Percentiles rank a stretch among this genome's conserved stretches.
phyloP scores from a whole-genome alignment of 2,329 filamentous ascomycete species.

The Sclerotiophoma versabilis region DNA sequence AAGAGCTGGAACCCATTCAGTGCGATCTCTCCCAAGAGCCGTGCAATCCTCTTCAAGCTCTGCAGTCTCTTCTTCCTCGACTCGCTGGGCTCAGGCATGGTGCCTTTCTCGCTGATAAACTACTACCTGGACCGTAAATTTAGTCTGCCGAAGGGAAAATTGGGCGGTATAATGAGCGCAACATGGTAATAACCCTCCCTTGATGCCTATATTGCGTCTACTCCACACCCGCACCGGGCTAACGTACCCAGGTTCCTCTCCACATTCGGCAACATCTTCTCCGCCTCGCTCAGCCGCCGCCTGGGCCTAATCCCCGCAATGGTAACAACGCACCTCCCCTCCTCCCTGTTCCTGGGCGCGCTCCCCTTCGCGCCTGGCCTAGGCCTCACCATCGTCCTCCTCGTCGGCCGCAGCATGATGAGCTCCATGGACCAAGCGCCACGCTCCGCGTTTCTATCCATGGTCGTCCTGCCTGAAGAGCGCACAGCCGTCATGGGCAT shows the following conservation, averaged over 20 bases:
- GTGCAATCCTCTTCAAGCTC: conserved; percentile 64
- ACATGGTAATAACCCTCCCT: conserved; percentile 41
- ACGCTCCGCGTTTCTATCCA: conserved; percentile 44
- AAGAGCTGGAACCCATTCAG: conserved; percentile 53
- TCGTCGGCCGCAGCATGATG: conserved; percentile 41
- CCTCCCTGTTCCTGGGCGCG: conserved; percentile 42
- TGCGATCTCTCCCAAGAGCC: conserved; percentile 64
- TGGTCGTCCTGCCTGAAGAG: conserved; percentile 45
- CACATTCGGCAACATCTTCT: conserved; percentile 42
- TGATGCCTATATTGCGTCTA: not conserved
- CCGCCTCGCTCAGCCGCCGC: conserved; percentile 65
- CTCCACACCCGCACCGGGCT: not conserved
- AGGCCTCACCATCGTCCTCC: conserved; percentile 38
- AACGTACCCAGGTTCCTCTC: conserved; percentile 28
- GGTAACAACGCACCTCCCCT: conserved; percentile 48
- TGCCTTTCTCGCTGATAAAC: conserved; percentile 57
- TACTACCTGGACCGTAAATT: conserved; percentile 68
- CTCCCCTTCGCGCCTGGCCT: conserved; percentile 36
- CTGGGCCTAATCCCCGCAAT: conserved; percentile 60
- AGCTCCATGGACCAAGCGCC: conserved; percentile 51
- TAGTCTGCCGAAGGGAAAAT: conserved; percentile 57
- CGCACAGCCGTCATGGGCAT: conserved; percentile 51
- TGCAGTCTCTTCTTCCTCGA: conserved; percentile 74
- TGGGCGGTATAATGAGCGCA: conserved; percentile 62
- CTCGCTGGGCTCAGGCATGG: conserved; percentile 73